These are phyloP conservation scores for Rugonectria rugulosa DNA, from an alignment of 2,329 filamentous ascomycete genomes.

Conservation along the genomic window DNA sequence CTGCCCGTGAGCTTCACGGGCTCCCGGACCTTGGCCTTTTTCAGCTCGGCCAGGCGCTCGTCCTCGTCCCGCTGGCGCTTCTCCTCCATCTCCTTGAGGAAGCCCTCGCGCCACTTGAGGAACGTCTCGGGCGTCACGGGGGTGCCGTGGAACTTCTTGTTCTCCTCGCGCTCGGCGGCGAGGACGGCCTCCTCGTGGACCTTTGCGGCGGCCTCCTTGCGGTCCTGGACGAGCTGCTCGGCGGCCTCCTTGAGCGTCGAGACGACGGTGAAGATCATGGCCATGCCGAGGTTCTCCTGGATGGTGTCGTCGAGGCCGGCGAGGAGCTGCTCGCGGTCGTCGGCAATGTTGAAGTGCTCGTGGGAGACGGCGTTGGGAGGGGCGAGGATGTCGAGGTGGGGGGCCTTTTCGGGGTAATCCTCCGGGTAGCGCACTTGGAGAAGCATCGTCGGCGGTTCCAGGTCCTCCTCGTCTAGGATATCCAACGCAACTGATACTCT, in stretches of 20 bases:
- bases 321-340: conserved; percentile 80
- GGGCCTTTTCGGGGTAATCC: conserved; percentile 87
- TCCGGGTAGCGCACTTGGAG: conserved; percentile 91
- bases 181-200: conserved; percentile 61
- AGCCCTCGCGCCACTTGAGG: conserved; percentile 79
- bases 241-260: conserved; percentile 88
- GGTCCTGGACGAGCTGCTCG: conserved; percentile 81
- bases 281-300: conserved; percentile 94
- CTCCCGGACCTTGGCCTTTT: conserved; percentile 79
- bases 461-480: conserved; percentile 69
- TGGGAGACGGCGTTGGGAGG: conserved; percentile 75
- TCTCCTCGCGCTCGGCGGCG: conserved; percentile 85
- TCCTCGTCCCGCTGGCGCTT: conserved; percentile 72
- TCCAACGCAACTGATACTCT: conserved; percentile 88
- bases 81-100: conserved; percentile 83
- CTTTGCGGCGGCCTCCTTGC: conserved; percentile 70
- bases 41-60: conserved; percentile 82
- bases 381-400: conserved; percentile 79
- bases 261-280: conserved; percentile 94
- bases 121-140: conserved; percentile 89
- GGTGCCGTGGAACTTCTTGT: conserved; percentile 93
- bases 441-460: conserved; percentile 74
- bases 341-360: conserved; percentile 77
- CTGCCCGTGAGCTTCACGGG: conserved; percentile 75
- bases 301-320: conserved; percentile 76